A percentile compares a stretch with the other conserved stretches of the same genome.
phyloP scores from a whole-genome alignment of 345 rosid species.

The Euphorbia pulcherrima region DNA sequence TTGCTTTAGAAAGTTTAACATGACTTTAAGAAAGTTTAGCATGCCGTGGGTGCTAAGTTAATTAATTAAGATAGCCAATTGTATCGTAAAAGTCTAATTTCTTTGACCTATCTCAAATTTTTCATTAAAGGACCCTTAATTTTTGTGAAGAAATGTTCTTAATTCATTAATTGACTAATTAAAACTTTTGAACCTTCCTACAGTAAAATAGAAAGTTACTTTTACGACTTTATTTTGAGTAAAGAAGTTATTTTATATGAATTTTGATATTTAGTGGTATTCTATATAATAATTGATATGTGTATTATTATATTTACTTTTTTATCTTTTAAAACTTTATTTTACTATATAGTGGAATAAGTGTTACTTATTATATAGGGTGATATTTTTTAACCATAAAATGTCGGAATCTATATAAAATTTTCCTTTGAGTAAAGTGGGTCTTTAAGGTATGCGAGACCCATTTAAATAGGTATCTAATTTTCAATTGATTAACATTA shows the following conservation, averaged over 20 bases:
- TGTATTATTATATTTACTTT: no score
- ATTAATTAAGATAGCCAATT: constrained; percentile 8
- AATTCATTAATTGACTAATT: background rate
- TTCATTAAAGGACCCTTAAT: background rate
- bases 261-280: no score
- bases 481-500: background rate
- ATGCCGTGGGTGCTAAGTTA: constrained; percentile 16
- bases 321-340: no score
- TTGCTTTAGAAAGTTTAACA: background rate
- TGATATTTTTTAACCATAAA: no score
- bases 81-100: background rate
- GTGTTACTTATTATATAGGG: no score
- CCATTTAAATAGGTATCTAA: background rate
- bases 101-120: constrained; percentile 1
- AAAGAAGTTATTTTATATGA: background rate
- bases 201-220: background rate
- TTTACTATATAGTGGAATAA: no score
- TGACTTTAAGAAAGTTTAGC: constrained; percentile 5
- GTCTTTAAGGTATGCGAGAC: background rate
- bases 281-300: no score
- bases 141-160: background rate
- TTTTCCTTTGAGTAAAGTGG: background rate
- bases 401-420: no score
- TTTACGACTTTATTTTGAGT: background rate
- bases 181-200: background rate